phyloP scores from a whole-genome alignment of 768 basidiomycete genomes.

The Serendipita sp. region DNA sequence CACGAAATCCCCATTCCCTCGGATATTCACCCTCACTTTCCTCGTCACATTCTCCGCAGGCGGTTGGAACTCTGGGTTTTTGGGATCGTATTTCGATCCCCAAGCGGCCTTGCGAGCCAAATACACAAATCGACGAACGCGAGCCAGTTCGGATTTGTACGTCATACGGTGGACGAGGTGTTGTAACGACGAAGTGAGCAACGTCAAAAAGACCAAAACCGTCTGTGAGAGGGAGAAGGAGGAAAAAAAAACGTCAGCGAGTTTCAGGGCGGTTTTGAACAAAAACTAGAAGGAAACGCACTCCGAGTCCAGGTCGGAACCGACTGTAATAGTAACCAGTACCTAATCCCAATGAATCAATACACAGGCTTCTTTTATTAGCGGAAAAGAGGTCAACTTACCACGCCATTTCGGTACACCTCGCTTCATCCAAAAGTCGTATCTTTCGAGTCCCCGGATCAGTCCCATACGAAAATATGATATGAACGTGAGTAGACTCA shows the following conservation, averaged over 20 bases:
- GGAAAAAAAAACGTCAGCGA: background rate
- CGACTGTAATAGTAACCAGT: constrained; percentile 94
- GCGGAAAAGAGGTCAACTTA: constrained; percentile 6
- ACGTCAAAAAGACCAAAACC: constrained; percentile 58
- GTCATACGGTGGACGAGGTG: constrained; percentile 65
- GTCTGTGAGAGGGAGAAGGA: constrained; percentile 25
- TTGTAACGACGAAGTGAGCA: constrained; percentile 70
- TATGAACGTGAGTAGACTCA: constrained; percentile 22
- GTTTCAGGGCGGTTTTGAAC: background rate
- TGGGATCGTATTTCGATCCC: constrained; percentile 66
- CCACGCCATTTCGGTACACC: constrained; percentile 68
- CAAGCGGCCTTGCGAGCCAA: constrained; percentile 64
- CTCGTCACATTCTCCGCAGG: background rate
- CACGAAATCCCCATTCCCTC: constrained; percentile 30
- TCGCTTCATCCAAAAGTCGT: constrained; percentile 37
- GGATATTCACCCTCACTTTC: constrained; percentile 59
- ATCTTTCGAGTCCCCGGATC: constrained; percentile 25
- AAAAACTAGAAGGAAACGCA: constrained; percentile 19
- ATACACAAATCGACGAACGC: constrained; percentile 42
- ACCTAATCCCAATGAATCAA: constrained; percentile 17
- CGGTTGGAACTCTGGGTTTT: constrained; percentile 17
- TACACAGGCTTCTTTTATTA: background rate
- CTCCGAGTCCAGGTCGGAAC: constrained; percentile 83
- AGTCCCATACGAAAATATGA: too few species aligned
- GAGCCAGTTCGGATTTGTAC: constrained; percentile 51